These are phyloP conservation scores for Vinca minor DNA, from an alignment of 257 asterid genomes.

Conservation along the genomic window DNA sequence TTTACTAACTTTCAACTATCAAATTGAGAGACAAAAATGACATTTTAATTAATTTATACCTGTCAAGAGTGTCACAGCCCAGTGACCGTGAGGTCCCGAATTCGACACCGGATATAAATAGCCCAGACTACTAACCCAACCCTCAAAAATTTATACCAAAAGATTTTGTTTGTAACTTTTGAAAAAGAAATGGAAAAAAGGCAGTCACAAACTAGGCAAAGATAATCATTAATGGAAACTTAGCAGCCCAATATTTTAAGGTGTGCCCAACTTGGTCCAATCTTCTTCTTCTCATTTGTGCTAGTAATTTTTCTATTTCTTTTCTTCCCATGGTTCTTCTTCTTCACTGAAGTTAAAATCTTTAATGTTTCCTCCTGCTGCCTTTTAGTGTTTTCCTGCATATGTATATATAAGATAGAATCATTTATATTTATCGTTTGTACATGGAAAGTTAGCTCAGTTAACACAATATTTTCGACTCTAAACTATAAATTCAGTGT, in stretches of 20 bases:
- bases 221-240: neutral
- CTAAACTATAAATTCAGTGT: too few species aligned
- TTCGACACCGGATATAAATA: too few species aligned
- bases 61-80: too few species aligned
- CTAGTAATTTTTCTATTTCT: neutral
- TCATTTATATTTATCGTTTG: too few species aligned
- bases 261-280: slow-evolving; percentile 11
- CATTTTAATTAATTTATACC: too few species aligned
- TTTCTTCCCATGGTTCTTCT: slow-evolving; percentile 4
- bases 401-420: too few species aligned
- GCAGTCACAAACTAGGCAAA: neutral
- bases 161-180: neutral
- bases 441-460: too few species aligned
- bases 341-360: slow-evolving; percentile 1
- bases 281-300: slow-evolving; percentile 12
- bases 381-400: neutral
- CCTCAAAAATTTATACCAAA: neutral
- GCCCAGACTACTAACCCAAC: too few species aligned
- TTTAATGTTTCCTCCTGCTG: slow-evolving; percentile 1
- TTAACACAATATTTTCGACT: too few species aligned
- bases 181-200: neutral
- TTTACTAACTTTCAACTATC: neutral
- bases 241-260: slow-evolving; percentile 18
- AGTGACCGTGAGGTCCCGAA: too few species aligned
- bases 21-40: neutral